These are phyloP conservation scores for Dioscorea alata DNA, from an alignment of 106 monocot genomes.

Conservation along the genomic window DNA sequence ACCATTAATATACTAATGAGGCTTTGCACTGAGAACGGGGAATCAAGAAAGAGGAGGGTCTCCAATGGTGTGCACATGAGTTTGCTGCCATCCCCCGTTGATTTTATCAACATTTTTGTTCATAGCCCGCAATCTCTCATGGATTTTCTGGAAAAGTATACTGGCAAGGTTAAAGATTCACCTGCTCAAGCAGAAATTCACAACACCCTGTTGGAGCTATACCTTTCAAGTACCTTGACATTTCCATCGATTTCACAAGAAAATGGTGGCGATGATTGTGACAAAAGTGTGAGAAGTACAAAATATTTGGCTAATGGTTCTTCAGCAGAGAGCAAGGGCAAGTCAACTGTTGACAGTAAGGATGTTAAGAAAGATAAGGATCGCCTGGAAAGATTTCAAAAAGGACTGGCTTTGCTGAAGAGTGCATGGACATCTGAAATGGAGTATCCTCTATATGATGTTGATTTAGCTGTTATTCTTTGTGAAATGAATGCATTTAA, in stretches of 20 bases:
- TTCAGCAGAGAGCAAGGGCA: conserved; percentile 15
- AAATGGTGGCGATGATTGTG: conserved; percentile 22
- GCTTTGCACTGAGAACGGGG: conserved; percentile 51
- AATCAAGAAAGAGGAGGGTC: conserved; percentile 25
- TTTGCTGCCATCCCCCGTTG: conserved; percentile 74
- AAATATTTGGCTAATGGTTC: conserved; percentile 40
- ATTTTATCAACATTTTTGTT: conserved; percentile 91
- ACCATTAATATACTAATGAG: conserved; percentile 76
- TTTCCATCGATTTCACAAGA: conserved; percentile 72
- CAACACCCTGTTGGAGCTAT: conserved; percentile 88
- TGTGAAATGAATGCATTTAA: conserved; percentile 84
- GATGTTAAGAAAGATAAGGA: conserved; percentile 28
- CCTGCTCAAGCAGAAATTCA: conserved; percentile 82
- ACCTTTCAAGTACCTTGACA: conserved; percentile 60
- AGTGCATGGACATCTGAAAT: conserved; percentile 76
- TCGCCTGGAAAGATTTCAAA: conserved; percentile 45
- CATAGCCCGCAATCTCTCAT: conserved; percentile 79
- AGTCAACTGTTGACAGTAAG: conserved; percentile 15
- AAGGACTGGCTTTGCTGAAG: conserved; percentile 76
- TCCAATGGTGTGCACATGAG: conserved; percentile 35
- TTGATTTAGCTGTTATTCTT: conserved; percentile 84
- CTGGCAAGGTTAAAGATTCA: conserved; percentile 60
- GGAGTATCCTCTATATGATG: conserved; percentile 89
- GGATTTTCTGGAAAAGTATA: conserved; percentile 88
- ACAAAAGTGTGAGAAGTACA: conserved; percentile 16